These are phyloP conservation scores for Gliomastix tumulicola DNA, from an alignment of 2,329 filamentous ascomycete species.

Conservation along the genomic window DNA sequence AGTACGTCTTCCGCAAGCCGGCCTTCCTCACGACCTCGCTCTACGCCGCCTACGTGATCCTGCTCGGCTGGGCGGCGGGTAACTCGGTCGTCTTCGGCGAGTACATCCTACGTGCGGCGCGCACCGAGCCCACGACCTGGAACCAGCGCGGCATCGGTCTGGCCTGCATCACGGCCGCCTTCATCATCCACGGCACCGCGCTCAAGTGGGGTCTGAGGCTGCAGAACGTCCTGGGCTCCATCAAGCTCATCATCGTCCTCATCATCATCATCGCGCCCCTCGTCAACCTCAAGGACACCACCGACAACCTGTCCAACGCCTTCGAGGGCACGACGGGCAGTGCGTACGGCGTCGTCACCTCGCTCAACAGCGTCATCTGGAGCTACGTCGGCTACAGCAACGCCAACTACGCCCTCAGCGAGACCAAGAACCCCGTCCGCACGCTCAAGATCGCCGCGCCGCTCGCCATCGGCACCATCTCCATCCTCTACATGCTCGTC, in stretches of 20 bases:
- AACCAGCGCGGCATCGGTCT: slow-evolving; percentile 61
- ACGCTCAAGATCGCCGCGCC: slow-evolving; percentile 62
- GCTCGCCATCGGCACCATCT: slow-evolving; percentile 49
- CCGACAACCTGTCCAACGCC: slow-evolving; percentile 53
- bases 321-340: slow-evolving; percentile 61
- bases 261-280: slow-evolving; percentile 60
- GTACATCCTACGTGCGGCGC: slow-evolving; percentile 60
- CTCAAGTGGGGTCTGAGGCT: slow-evolving; percentile 61
- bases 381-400: slow-evolving; percentile 63
- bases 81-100: slow-evolving; percentile 66
- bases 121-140: slow-evolving; percentile 56
- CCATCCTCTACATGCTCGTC: slow-evolving; percentile 57
- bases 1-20: slow-evolving; percentile 55
- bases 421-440: slow-evolving; percentile 57
- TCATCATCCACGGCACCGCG: slow-evolving; percentile 56
- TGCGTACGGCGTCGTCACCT: slow-evolving; percentile 61
- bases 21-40: slow-evolving; percentile 54
- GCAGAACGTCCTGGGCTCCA: slow-evolving; percentile 57
- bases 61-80: slow-evolving; percentile 58
- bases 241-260: slow-evolving; percentile 60
- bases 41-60: slow-evolving; percentile 54
- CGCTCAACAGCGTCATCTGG: slow-evolving; percentile 67
- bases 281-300: slow-evolving; percentile 51
- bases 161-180: slow-evolving; percentile 58
- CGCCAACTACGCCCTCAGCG: slow-evolving; percentile 59